A percentile compares a stretch with the other conserved stretches of the same genome.
These are phyloP conservation scores for Leishmania lainsoni DNA, from an alignment of 208 protist species.

Conservation along the genomic window DNA sequence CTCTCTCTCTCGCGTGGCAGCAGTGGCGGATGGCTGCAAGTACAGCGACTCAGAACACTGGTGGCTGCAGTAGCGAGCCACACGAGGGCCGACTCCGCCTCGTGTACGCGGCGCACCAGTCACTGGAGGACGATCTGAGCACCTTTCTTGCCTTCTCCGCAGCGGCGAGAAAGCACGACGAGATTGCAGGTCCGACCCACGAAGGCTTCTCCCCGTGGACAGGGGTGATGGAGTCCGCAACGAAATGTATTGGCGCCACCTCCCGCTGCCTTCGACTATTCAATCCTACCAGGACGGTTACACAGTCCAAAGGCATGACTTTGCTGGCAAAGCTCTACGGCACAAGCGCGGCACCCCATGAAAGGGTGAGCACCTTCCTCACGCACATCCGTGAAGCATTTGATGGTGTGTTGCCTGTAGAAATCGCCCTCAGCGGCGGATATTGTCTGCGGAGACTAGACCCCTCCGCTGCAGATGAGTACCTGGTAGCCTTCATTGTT, in stretches of 20 bases:
- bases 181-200: neutral
- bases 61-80: slow-evolving; percentile 12
- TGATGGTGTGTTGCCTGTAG: slow-evolving; percentile 33
- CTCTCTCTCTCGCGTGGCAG: neutral
- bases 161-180: slow-evolving; percentile 17
- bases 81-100: slow-evolving; percentile 22
- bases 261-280: slow-evolving; percentile 74
- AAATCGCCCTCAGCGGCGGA: slow-evolving; percentile 35
- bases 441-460: slow-evolving; percentile 33
- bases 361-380: slow-evolving; percentile 50
- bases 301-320: slow-evolving; percentile 44
- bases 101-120: slow-evolving; percentile 36
- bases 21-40: slow-evolving; percentile 5
- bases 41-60: neutral
- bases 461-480: slow-evolving; percentile 21
- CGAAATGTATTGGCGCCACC: slow-evolving; percentile 30
- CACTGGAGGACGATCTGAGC: slow-evolving; percentile 36
- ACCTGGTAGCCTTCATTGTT: slow-evolving; percentile 1
- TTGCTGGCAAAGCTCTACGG: slow-evolving; percentile 62
- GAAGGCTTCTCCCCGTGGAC: slow-evolving; percentile 46
- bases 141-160: slow-evolving; percentile 18
- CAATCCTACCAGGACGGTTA: slow-evolving; percentile 30
- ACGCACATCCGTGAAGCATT: slow-evolving; percentile 27
- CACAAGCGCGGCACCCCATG: slow-evolving; percentile 12
- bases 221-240: slow-evolving; percentile 31